These are phyloP conservation scores for Vigna mungo DNA, from an alignment of 306 rosid genomes.

Conservation along the genomic window DNA sequence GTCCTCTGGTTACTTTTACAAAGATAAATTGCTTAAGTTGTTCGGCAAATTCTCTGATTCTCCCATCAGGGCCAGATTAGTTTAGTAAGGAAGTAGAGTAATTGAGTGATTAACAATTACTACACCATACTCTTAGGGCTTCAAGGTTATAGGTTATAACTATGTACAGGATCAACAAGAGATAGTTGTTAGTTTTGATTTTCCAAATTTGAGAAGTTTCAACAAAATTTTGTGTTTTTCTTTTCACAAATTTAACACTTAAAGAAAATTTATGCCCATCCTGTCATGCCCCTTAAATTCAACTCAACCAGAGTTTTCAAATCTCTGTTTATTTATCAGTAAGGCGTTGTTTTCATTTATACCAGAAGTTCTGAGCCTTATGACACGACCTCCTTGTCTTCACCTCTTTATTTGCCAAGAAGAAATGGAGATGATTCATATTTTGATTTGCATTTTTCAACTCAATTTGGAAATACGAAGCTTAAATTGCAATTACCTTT, in stretches of 20 bases:
- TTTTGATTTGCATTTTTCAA: neutral
- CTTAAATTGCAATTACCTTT: slow-evolving; percentile 7
- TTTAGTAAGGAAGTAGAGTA: neutral
- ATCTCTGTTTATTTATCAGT: neutral
- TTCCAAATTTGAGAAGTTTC: neutral
- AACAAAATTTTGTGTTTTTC: neutral
- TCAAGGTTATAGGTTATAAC: neutral
- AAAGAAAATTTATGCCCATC: neutral
- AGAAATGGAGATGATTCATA: slow-evolving; percentile 15
- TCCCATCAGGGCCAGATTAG: neutral
- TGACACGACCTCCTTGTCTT: slow-evolving; percentile 14
- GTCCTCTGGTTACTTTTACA: neutral
- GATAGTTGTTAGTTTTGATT: neutral
- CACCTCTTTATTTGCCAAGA: slow-evolving; percentile 6
- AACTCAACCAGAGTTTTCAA: neutral
- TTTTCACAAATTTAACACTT: neutral
- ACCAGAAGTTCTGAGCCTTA: neutral
- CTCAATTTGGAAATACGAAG: neutral
- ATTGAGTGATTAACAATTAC: neutral
- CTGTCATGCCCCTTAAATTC: neutral
- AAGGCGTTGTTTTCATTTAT: neutral
- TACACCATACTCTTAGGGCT: neutral
- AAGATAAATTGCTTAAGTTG: neutral
- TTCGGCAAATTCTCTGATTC: neutral
- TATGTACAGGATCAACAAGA: neutral